Base-by-base conservation (phyloP, 306 rosid species). In the Lathyrus aphaca region DNA sequence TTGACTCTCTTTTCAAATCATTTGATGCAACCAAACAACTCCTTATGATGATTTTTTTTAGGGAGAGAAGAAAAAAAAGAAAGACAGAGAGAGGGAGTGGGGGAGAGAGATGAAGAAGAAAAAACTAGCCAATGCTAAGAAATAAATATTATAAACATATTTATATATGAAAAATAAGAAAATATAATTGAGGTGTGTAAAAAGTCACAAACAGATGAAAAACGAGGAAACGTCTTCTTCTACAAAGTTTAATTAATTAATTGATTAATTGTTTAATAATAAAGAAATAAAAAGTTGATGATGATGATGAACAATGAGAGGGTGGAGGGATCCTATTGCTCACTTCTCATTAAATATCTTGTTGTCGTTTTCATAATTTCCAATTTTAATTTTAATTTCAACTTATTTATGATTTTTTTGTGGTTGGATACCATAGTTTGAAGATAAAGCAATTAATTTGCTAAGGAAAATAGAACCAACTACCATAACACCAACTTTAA, bases 211-310 rank as follows among this genome's bases (percentile, higher is more conserved):
- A 74, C 81, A 79, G 87, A 79, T 73, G 91, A 79, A 81, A 83
- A 83, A 88, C 86, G 93, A 90, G 96, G 87, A 90, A 85, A 88
- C 84, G 91, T 90, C 91, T 82, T 17, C 92, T 79, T 84, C 91
- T 81, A 43, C 74, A 71, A 77, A 76, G 86, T 78, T 85, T 55
- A 67, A 54, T 64, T 66, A 74, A 61, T 66, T 67, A 6, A 54
- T 66, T 71, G 7, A 57, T 66, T 67, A 6, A 54, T 66, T 71
- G 8, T 16, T 10, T 37, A 16, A 10, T 37, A 61, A 15, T 16
- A 43, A 30, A 12, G 32, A 55, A 2, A 40, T n/a, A 46, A 23
- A 6, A 27, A 16, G 16, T 3, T 32, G 6, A 51, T 18, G 27
- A 44, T 10, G 86, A 84, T 13, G 88, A 82, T 27, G 82, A 81